Evolutionary conservation across 768 basidiomycete species (phyloP).

Genomic region (Sutorius australiensis): DNA sequence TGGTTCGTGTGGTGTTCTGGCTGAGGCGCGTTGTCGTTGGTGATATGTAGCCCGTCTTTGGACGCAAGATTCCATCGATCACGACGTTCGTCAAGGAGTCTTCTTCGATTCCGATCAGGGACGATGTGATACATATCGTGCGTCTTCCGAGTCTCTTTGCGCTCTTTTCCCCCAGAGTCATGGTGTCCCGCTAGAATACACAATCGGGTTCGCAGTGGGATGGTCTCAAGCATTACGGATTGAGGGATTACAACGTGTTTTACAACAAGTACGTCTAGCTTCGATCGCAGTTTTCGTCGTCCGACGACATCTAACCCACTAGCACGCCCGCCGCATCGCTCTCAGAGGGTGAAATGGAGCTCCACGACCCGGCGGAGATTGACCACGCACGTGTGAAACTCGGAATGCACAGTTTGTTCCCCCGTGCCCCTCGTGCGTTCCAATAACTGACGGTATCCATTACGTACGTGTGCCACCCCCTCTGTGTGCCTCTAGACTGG

Average conservation of each 20-base stretch:
- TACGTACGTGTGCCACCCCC: neutral
- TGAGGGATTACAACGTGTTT: conserved; percentile 50
- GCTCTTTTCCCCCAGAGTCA: neutral
- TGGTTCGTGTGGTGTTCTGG: neutral
- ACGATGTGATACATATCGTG: conserved; percentile 59
- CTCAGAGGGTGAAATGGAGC: conserved; percentile 42
- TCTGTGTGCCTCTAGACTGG: conserved; percentile 46
- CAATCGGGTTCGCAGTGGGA: conserved; percentile 74
- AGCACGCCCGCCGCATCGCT: conserved; percentile 45
- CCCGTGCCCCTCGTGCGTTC: neutral
- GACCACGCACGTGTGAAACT: conserved; percentile 46
- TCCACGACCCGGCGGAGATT: conserved; percentile 47
- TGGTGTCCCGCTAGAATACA: conserved; percentile 48
- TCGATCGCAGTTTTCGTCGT: neutral
- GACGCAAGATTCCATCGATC: conserved; percentile 50
- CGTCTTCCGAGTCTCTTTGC: neutral
- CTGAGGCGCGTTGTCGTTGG: neutral
- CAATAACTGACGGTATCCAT: neutral
- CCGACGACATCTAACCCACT: neutral
- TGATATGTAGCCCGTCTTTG: conserved; percentile 49
- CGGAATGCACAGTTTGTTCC: conserved; percentile 62
- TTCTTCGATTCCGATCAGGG: conserved; percentile 21
- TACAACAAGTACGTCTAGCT: conserved; percentile 52
- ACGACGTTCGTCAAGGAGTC: conserved; percentile 33
- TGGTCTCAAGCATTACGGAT: conserved; percentile 56